Evolutionary conservation across 495 filamentous ascomycete genomes (phyloP).

Genomic region (Cryomyces minteri): DNA sequence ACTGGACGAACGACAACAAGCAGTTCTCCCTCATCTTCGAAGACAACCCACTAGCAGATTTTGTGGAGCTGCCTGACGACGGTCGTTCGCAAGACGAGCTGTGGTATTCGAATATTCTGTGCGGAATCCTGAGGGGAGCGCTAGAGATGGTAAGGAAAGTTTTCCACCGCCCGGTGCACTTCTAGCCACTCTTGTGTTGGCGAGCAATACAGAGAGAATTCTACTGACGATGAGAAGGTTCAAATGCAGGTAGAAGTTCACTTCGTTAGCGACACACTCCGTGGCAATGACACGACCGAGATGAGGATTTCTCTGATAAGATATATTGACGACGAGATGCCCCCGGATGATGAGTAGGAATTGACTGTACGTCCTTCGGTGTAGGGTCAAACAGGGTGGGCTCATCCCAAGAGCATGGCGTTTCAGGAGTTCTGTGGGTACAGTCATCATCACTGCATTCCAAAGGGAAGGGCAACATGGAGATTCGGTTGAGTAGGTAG

Average conservation of each 20-base stretch:
- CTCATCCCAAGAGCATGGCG: too few species aligned
- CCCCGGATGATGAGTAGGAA: conserved; percentile 75
- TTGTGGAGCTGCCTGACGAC: conserved; percentile 93
- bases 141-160: conserved; percentile 63
- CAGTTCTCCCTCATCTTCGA: conserved; percentile 93
- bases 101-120: conserved; percentile 96
- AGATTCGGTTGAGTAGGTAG: too few species aligned
- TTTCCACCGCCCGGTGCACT: neutral
- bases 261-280: conserved; percentile 86
- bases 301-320: conserved; percentile 86
- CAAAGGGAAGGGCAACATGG: too few species aligned
- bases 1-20: conserved; percentile 91
- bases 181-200: neutral
- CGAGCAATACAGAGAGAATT: neutral
- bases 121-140: conserved; percentile 76
- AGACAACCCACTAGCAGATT: conserved; percentile 92
- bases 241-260: conserved; percentile 98
- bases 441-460: too few species aligned
- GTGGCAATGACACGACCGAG: conserved; percentile 90
- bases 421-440: too few species aligned
- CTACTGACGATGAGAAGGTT: conserved; percentile 31
- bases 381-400: too few species aligned
- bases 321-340: conserved; percentile 96
- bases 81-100: conserved; percentile 89
- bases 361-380: neutral